Conservation (phyloP, 345 rosid species). For the Rubroshorea leprosula region DNA sequence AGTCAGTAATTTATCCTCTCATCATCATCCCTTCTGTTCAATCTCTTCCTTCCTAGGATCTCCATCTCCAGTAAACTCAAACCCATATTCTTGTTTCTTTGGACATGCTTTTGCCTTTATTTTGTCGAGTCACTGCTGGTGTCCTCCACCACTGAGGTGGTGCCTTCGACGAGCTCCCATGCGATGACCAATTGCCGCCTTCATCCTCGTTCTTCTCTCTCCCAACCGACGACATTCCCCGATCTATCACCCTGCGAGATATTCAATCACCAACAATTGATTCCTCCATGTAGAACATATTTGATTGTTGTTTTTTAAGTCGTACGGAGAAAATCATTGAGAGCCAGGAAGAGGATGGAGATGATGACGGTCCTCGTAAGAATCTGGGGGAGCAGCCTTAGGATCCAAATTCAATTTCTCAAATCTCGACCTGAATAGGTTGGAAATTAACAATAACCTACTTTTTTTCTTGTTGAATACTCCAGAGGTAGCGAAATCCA, state of each 20-base stretch:
- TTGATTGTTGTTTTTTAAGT: slow-evolving; percentile 37
- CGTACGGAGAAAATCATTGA: slow-evolving; percentile 35
- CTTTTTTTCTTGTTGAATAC: slow-evolving; percentile 30
- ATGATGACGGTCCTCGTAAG: slow-evolving; percentile 26
- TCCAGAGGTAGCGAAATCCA: slow-evolving; percentile 17
- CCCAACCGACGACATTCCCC: slow-evolving; percentile 79
- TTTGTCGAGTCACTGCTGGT: slow-evolving; percentile 29
- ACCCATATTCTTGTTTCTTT: too few species aligned
- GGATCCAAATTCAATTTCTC: slow-evolving; percentile 41
- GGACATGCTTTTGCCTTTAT: slow-evolving; percentile 40
- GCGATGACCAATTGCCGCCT: slow-evolving; percentile 25
- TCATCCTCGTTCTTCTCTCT: slow-evolving; percentile 31
- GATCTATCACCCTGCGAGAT: slow-evolving; percentile 33
- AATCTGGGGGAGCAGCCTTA: slow-evolving; percentile 21
- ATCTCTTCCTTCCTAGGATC: too few species aligned
- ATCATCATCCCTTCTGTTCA: too few species aligned
- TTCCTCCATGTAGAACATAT: too few species aligned
- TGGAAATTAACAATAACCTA: slow-evolving; percentile 41
- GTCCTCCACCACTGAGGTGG: slow-evolving; percentile 37
- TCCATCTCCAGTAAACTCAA: too few species aligned
- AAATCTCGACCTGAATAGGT: slow-evolving; percentile 67
- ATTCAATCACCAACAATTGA: slow-evolving; percentile 16
- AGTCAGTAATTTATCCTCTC: too few species aligned
- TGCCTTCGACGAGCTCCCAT: slow-evolving; percentile 36
- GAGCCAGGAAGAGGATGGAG: slow-evolving; percentile 56